These are phyloP conservation scores for Ustilago loliicola DNA, from an alignment of 1,284 basidiomycete species.

Conservation along the genomic window DNA sequence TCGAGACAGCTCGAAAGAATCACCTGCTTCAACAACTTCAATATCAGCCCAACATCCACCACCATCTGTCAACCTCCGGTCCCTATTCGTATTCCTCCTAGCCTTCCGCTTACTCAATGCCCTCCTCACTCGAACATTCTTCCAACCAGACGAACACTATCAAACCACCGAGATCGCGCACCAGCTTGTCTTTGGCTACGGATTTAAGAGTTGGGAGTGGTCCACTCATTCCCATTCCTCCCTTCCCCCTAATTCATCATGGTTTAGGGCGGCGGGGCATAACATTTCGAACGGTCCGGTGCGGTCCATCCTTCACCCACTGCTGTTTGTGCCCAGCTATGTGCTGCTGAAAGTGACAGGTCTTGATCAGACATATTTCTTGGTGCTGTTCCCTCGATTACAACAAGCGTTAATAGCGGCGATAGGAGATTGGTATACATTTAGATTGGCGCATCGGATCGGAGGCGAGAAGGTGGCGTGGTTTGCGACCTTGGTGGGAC, in stretches of 20 bases:
- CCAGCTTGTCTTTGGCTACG: slow-evolving; percentile 88
- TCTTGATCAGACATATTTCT: slow-evolving; percentile 73
- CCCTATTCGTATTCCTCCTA: slow-evolving; percentile 58
- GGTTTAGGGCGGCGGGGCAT: slow-evolving; percentile 4
- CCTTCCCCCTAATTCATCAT: slow-evolving; percentile 3
- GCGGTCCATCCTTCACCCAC: slow-evolving; percentile 69
- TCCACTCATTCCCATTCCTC: slow-evolving; percentile 3
- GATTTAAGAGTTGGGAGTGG: slow-evolving; percentile 98
- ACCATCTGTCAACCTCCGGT: slow-evolving; percentile 10
- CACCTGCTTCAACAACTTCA: not conserved
- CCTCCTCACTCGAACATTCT: slow-evolving; percentile 84
- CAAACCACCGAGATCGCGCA: slow-evolving; percentile 95
- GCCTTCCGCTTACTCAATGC: slow-evolving; percentile 73
- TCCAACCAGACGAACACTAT: slow-evolving; percentile 98
- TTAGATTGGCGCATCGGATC: slow-evolving; percentile 76
- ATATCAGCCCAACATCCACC: not conserved
- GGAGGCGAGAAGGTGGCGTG: slow-evolving; percentile 76
- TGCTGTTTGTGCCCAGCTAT: slow-evolving; percentile 83
- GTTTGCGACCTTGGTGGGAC: slow-evolving; percentile 76
- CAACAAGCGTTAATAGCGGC: slow-evolving; percentile 86
- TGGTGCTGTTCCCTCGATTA: slow-evolving; percentile 76
- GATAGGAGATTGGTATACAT: slow-evolving; percentile 82
- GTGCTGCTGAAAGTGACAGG: slow-evolving; percentile 77
- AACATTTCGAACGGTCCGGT: slow-evolving; percentile 62
- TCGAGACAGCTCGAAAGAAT: not conserved